phyloP scores from a whole-genome alignment of 305 asterid genomes.

The Fraxinus platypoda region DNA sequence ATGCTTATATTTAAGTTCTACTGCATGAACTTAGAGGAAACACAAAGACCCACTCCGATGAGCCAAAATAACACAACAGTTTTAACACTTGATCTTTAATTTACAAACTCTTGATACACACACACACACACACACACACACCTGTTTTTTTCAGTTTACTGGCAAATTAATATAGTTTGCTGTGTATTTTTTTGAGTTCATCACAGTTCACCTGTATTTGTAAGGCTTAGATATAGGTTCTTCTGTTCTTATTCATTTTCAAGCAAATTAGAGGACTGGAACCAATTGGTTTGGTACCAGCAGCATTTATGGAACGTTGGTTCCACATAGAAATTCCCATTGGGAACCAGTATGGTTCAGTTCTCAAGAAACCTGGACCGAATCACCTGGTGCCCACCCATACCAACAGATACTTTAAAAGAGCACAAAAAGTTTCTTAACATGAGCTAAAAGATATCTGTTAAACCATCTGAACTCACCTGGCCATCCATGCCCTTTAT shows the following conservation, averaged over 20 bases:
- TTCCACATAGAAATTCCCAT: not conserved
- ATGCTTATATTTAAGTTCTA: no score
- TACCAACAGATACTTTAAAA: not conserved
- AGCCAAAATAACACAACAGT: no score
- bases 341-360: not conserved
- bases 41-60: no score
- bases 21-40: no score
- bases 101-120: no score
- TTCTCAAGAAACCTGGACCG: not conserved
- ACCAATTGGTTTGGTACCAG: not conserved
- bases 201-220: not conserved
- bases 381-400: not conserved
- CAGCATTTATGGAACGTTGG: not conserved
- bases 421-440: not conserved
- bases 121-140: no score
- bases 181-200: not conserved
- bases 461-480: slow-evolving; percentile 28
- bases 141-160: not conserved
- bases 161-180: not conserved
- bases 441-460: not conserved
- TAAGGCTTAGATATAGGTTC: not conserved
- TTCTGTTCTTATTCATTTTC: not conserved
- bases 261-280: not conserved
- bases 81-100: no score
- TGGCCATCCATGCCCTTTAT: slow-evolving; percentile 43